Evolutionary conservation across 192 early-diverging fungal genomes (phyloP), one percentile per base, ranked within the genome.

Genomic region (Coemansia sp.): DNA sequence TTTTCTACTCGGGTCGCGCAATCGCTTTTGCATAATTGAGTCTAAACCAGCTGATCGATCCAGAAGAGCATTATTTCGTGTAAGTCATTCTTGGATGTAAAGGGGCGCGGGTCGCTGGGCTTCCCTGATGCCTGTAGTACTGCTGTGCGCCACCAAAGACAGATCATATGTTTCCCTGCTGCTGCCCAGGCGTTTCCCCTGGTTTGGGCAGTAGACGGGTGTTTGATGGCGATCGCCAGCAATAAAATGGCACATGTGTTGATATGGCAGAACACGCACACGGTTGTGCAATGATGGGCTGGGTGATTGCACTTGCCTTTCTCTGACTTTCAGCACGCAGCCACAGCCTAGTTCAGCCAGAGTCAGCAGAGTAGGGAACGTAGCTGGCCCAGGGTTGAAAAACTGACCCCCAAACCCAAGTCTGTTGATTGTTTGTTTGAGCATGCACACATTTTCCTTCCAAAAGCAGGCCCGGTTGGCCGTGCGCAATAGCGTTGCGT

Each of bases 361-460:
- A 23, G 21, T 22, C 48, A 50, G 48, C 45, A 47, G 45, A 17
- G 17, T 17, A 47, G 45, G 45, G 32, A 35, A 35, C 32, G 32
- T 35, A 35, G 32, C 32, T 35, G 6, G 32, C 32, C 8, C 32
- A n/a, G 14, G 15, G 41, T 45, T 15, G 41, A 45, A 45, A 45
- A 45, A 45, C 11, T 45, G 41, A 45, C 17, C 15, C 45, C 48
- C 48, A 22, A 17, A 6, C 48, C 48, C 8, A 17, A 43, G 32
- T 8, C 19, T 2, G 60, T 41, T 57, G 55, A 58, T 65, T 54
- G 27, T 38, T 65, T 48, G 29, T 55, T 23, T 11, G 32, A 56
- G 21, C 54, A 29, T 56, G 54, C 54, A 17, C 53, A 56, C 7
- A 32, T 15, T 65, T 21, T 41, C 43, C 51, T 21, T 41, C n/a